Conservation (phyloP, 208 protist genomes). For the Trypanosoma rangeli region DNA sequence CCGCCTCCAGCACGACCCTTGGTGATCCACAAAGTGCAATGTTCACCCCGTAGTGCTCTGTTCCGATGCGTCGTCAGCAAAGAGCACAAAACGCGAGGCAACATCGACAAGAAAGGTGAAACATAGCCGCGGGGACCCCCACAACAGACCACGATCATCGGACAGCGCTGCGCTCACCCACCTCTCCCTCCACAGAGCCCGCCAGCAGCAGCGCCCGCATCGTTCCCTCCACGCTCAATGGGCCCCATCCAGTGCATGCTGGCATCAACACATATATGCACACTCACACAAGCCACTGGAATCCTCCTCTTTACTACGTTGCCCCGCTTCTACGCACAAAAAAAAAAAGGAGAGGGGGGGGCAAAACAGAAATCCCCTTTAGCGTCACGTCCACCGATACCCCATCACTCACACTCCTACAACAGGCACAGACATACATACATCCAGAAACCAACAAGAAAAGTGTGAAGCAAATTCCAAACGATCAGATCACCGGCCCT, state of each 20-base stretch:
- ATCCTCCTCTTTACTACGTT: neutral
- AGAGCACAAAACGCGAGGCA: constrained; percentile 20
- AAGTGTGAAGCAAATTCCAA: constrained; percentile 6
- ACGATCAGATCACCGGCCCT: constrained; percentile 38
- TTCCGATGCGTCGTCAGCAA: neutral
- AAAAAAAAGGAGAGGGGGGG: neutral
- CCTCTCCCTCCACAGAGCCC: neutral
- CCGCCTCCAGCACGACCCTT: neutral
- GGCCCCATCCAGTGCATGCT: neutral
- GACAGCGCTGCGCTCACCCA: neutral
- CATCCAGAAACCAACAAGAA: constrained; percentile 15
- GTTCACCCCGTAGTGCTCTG: neutral
- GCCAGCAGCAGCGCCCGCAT: constrained; percentile 8
- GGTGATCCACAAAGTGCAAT: constrained; percentile 9
- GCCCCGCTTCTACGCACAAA: neutral
- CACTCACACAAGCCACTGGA: neutral
- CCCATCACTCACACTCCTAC: neutral
- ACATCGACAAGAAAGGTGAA: constrained; percentile 4
- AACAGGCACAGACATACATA: constrained; percentile 4
- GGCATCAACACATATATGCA: neutral
- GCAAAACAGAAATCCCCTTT: neutral
- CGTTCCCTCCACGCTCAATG: neutral
- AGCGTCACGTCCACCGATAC: neutral
- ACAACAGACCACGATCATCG: neutral
- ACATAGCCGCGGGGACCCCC: neutral